phyloP scores from a whole-genome alignment of 441 rosid genomes.

The Populus hybrid region DNA sequence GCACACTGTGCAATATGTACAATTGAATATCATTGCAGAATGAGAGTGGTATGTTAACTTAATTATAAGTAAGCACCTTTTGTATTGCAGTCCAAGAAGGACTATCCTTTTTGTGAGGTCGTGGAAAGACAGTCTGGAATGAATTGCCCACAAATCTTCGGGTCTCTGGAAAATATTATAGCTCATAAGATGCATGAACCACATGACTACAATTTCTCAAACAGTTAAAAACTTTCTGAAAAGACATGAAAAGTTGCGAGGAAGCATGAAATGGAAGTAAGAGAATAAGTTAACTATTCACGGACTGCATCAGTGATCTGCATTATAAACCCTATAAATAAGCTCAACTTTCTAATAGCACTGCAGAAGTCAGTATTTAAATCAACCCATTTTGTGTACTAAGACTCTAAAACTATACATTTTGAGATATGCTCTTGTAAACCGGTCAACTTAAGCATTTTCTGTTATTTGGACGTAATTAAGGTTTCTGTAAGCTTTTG shows the following conservation, averaged over 20 bases:
- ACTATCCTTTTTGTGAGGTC: slow-evolving; percentile 76
- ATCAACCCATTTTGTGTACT: too few species aligned
- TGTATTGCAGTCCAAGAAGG: slow-evolving; percentile 81
- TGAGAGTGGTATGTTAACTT: background rate
- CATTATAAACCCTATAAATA: background rate
- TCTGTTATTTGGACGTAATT: too few species aligned
- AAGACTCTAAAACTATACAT: too few species aligned
- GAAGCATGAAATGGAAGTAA: background rate
- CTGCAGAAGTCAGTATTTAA: too few species aligned
- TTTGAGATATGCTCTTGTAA: too few species aligned
- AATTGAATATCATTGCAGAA: background rate
- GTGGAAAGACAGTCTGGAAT: slow-evolving; percentile 70
- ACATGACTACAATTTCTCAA: background rate
- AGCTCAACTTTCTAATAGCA: background rate
- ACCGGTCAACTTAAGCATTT: too few species aligned
- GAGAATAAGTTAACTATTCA: background rate
- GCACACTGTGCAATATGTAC: background rate
- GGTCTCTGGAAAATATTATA: slow-evolving; percentile 60
- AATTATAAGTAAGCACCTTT: slow-evolving; percentile 41
- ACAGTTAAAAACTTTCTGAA: background rate
- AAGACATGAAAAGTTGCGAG: background rate
- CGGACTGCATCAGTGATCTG: background rate
- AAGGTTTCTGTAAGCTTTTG: too few species aligned
- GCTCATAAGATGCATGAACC: slow-evolving; percentile 20
- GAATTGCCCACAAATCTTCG: slow-evolving; percentile 91